Percentiles rank a stretch among this genome's conserved stretches.
Conservation (phyloP, 2,329 filamentous ascomycete genomes). For the Hymenoscyphus repandus region DNA sequence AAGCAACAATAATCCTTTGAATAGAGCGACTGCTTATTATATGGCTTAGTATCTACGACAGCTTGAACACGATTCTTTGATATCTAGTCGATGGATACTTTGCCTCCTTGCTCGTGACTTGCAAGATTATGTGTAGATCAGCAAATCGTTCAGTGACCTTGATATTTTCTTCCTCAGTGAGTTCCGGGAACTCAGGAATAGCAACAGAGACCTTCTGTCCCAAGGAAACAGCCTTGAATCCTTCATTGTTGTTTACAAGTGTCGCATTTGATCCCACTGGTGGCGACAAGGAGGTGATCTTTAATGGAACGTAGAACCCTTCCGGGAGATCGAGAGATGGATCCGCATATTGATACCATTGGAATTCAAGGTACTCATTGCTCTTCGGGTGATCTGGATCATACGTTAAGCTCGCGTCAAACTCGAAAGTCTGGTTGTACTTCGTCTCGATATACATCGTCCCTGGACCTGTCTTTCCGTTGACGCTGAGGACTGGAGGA, state of each 20-base stretch:
- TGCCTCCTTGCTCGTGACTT: not conserved
- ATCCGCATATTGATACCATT: constrained; percentile 3
- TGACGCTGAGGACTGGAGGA: constrained; percentile 35
- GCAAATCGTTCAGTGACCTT: not conserved
- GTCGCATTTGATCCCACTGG: not conserved
- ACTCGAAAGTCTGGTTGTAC: not conserved
- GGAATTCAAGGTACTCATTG: not conserved
- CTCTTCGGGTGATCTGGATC: constrained; percentile 1
- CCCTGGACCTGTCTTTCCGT: constrained; percentile 34
- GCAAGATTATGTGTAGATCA: not conserved
- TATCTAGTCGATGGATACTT: not conserved
- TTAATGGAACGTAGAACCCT: not conserved
- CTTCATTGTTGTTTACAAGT: not conserved
- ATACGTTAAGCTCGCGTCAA: constrained; percentile 2
- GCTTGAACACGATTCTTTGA: constrained; percentile 1
- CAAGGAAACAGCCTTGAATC: not conserved
- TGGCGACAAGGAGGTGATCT: not conserved
- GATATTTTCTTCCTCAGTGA: too few species aligned
- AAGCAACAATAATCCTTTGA: too few species aligned
- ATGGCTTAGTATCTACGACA: not conserved
- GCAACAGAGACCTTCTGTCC: not conserved
- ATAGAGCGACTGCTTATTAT: too few species aligned
- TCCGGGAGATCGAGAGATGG: not conserved
- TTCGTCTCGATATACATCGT: constrained; percentile 23
- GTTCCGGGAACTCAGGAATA: not conserved